Evolutionary conservation across 2,329 filamentous ascomycete genomes (phyloP), one percentile per base, ranked within the genome.

Genomic region (Penicillium sp.): DNA sequence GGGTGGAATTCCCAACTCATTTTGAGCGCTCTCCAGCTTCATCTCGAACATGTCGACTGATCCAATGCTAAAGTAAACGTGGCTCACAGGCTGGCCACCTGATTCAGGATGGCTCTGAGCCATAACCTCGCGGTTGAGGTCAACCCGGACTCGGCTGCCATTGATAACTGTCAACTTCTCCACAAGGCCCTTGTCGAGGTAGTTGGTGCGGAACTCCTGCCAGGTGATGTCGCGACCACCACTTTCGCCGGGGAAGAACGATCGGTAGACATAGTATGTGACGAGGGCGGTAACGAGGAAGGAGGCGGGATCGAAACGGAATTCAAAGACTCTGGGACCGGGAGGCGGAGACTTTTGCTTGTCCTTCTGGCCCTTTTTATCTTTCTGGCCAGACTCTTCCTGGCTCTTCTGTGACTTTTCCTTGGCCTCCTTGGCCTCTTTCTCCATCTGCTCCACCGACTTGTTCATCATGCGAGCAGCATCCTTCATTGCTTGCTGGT

Each of bases 11-110:
- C 83, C 84, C 29, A 98, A 81, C 66, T 96, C 88, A 47, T 85
- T 76, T 70, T 98, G 93, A 29, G 92, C 91, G 56, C 89, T 82
- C 54, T 97, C 92, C 46, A 98, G 75, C 66, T 86, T 86, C 66
- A 84, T 81, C 75, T 98, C 93, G 59, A 98, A 98, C 7, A 87
- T 86, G 57, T 98, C 92, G 25, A 95, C 83, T 0, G 91, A 96
- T 44, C 93, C 93, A 64, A 98, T 96, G 50, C 87, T 89, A 78
- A 98, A 97, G 73, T 89, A 91, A 73, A 95, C 96, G 73, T 82
- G 80, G 74, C 90, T 89, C 62, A 83, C 82, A 18, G 81, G 78
- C 59, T 84, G 82, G 24, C 78, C 76, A 15, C 85, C 86, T 6
- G 86, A 88, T 50, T 92, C 88, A 2, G 89, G 87, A 63, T 91